phyloP scores from a whole-genome alignment of 768 basidiomycete species.

The Aureoboletus auriporus region DNA sequence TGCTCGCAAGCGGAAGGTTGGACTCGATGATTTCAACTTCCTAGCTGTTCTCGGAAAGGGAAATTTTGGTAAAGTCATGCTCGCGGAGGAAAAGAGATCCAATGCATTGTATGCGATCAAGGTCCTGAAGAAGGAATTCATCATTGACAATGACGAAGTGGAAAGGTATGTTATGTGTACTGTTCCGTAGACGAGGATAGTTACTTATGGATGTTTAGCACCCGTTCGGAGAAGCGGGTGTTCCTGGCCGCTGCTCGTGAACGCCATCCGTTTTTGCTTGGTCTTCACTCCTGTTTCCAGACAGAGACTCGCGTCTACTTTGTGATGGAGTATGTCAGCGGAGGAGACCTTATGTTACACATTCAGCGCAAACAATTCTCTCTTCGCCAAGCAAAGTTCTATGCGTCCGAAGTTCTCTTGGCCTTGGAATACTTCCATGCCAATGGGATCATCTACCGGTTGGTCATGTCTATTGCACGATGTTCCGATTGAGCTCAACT shows the following conservation, averaged over 20 bases:
- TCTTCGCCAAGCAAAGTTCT: constrained; percentile 97
- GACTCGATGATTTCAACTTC: constrained; percentile 98
- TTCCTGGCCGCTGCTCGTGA: constrained; percentile 96
- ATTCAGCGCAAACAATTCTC: constrained; percentile 99
- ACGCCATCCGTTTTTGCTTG: constrained; percentile 95
- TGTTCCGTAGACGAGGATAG: not conserved
- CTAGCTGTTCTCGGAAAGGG: constrained; percentile 97
- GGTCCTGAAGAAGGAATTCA: constrained; percentile 99
- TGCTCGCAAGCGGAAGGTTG: constrained; percentile 77
- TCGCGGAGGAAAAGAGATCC: constrained; percentile 95
- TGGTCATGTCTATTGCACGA: constrained; percentile 20
- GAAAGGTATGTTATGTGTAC: constrained; percentile 66
- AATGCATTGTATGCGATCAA: constrained; percentile 96
- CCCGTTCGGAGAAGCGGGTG: constrained; percentile 98
- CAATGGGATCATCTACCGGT: constrained; percentile 99
- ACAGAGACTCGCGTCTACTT: constrained; percentile 99
- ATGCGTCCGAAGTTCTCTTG: constrained; percentile 93
- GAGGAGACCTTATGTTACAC: constrained; percentile 98
- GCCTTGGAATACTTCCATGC: constrained; percentile 98
- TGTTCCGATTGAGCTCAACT: not conserved
- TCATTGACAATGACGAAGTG: constrained; percentile 99
- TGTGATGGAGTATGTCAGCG: constrained; percentile 99
- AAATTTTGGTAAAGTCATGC: constrained; percentile 99
- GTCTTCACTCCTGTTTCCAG: constrained; percentile 98
- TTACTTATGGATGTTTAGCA: constrained; percentile 45